Evolutionary conservation across 139 green algal genomes (phyloP).

Genomic region (Limnomonas spitsbergensis): DNA sequence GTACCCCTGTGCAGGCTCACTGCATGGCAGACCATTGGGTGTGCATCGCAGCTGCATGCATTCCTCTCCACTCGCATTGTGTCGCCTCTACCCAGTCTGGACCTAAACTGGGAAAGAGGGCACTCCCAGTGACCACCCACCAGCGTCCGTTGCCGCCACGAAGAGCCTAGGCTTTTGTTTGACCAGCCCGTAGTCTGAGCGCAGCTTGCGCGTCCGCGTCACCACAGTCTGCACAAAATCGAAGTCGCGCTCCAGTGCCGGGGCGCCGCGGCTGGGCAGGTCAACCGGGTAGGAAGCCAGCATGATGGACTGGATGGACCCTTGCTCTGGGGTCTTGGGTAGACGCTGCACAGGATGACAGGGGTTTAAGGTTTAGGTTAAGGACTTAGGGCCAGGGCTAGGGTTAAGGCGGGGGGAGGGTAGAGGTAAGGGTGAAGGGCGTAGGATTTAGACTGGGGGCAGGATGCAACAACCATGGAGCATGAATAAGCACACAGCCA

Average conservation of each 20-base stretch:
- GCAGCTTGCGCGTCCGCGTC: slow-evolving; percentile 45
- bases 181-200: slow-evolving; percentile 75
- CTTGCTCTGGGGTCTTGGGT: neutral
- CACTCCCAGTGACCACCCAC: too few species aligned
- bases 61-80: too few species aligned
- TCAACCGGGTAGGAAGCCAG: slow-evolving; percentile 67
- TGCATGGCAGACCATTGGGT: too few species aligned
- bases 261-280: slow-evolving; percentile 42
- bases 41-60: too few species aligned
- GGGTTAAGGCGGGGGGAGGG: neutral
- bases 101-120: too few species aligned
- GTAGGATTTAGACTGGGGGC: slow-evolving; percentile 1
- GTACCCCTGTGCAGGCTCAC: too few species aligned
- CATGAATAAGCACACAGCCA: too few species aligned
- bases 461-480: too few species aligned
- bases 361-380: too few species aligned
- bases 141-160: slow-evolving; percentile 9
- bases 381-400: too few species aligned
- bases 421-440: too few species aligned
- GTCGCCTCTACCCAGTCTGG: too few species aligned
- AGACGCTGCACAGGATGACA: neutral
- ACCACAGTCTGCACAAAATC: slow-evolving; percentile 24
- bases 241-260: slow-evolving; percentile 68
- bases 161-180: slow-evolving; percentile 76
- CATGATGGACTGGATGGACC: slow-evolving; percentile 67